A percentile compares a stretch with the other conserved stretches of the same genome.
Evolutionary conservation across 2,329 filamentous ascomycete species (phyloP).

Genomic region (Zasmidium angulare): DNA sequence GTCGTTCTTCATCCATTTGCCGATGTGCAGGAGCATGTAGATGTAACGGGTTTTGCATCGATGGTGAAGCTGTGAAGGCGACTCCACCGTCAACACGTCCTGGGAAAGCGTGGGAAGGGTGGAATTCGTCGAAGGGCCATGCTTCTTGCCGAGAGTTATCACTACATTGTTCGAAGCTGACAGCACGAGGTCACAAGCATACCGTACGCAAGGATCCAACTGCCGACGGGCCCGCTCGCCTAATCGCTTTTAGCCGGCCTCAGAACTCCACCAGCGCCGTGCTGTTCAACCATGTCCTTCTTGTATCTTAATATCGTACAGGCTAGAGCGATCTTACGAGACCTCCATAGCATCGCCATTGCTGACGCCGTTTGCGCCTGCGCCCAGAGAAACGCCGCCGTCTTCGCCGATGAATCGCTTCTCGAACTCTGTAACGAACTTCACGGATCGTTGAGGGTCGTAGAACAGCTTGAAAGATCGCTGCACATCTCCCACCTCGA

Average conservation of each 20-base stretch:
- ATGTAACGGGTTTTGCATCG: too few relatives aligned
- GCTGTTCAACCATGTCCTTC: constrained; percentile 8
- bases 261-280: constrained; percentile 16
- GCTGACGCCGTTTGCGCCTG: constrained; percentile 36
- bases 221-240: background rate
- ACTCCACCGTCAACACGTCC: too few relatives aligned
- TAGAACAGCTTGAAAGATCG: constrained; percentile 93
- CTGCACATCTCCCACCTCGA: constrained; percentile 85
- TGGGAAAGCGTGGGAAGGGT: too few relatives aligned
- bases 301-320: background rate
- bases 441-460: constrained; percentile 81
- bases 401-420: constrained; percentile 88
- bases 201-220: background rate
- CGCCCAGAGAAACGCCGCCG: constrained; percentile 72
- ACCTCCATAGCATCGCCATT: constrained; percentile 62
- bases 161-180: background rate
- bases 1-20: too few relatives aligned
- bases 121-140: too few relatives aligned
- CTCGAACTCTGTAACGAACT: constrained; percentile 87
- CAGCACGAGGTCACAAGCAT: background rate
- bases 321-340: constrained; percentile 43
- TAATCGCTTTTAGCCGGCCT: background rate
- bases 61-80: too few relatives aligned
- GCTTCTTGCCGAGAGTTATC: background rate
- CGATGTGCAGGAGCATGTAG: too few relatives aligned